Base-by-base conservation (phyloP, 2,329 filamentous ascomycete genomes). In the Colletotrichum liriopes region DNA sequence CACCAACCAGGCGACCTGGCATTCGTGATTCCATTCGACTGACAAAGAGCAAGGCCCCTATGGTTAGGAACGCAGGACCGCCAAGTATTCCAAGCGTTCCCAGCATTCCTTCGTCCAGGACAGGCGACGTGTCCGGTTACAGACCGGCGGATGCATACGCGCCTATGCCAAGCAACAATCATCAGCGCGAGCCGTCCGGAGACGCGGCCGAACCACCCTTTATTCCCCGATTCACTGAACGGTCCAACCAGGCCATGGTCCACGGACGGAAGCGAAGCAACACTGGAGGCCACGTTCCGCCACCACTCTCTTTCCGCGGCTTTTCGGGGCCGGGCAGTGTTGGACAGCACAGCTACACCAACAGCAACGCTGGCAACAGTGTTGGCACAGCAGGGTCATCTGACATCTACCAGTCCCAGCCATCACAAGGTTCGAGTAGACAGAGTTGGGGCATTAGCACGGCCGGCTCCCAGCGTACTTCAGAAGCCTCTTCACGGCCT, bases 1-100 rank as follows among this genome's bases (percentile, higher is more conserved):
- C 81, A 41, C 76, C 81, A 39, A 89, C 87, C 78, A 87, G 88
- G 79, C 86, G 80, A 75, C 84, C 78, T 7, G 88, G 87, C 5
- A 96, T 98, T 75, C 91, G 94, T 59, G 95, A 98, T 82, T 98
- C 95, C 0, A 97, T 98, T 73, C 91, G 94, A 58, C 86, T 98
- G 29, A 94, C 95, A 16, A 98, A 98, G 83, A 91, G 92, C 56
- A 92, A 90, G 75, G 84, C 77, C 76, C 9, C 71, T 2, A 14
- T 49, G 39, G 74, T 74, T 72, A 80, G 75, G 76, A 87, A 80
- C 81, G 84, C 86, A 6, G 83, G 83, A 23, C 84, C 88, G 23
- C 86, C 88, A 5, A 88, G 83, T 84, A 51, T 87, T n/a, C 86
- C 88, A 5, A 88, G 87, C 63, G 82, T 88, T 52, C 85, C 87